Evolutionary conservation across 805 yeast genomes (phyloP).

Genomic region (Lachancea fermentati): DNA sequence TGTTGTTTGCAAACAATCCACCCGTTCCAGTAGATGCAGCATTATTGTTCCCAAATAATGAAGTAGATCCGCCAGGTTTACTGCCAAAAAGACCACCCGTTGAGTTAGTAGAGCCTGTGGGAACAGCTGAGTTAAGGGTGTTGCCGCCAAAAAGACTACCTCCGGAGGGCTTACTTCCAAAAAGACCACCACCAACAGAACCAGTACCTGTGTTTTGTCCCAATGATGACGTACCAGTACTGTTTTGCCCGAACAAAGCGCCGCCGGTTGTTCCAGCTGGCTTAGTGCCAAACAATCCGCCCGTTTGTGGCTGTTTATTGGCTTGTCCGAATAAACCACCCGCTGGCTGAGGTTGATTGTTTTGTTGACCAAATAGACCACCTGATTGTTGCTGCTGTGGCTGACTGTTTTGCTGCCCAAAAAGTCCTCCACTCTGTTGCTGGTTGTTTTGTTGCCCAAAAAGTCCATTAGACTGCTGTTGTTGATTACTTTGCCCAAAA

Average conservation of each 20-base stretch:
- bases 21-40: slow-evolving; percentile 9
- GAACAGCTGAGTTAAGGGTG: slow-evolving; percentile 12
- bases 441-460: slow-evolving; percentile 3
- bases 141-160: slow-evolving; percentile 9
- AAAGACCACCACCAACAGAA: slow-evolving; percentile 13
- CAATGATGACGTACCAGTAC: slow-evolving; percentile 4
- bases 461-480: slow-evolving; percentile 1
- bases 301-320: slow-evolving; percentile 13
- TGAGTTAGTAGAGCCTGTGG: slow-evolving; percentile 11
- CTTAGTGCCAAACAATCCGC: slow-evolving; percentile 30
- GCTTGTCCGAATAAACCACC: slow-evolving; percentile 10
- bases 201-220: background rate
- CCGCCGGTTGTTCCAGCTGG: slow-evolving; percentile 9
- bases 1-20: slow-evolving; percentile 20
- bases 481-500: slow-evolving; percentile 21
- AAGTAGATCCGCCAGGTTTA: slow-evolving; percentile 13
- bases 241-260: slow-evolving; percentile 26
- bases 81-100: slow-evolving; percentile 30
- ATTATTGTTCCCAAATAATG: slow-evolving; percentile 26
- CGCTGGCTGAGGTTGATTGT: slow-evolving; percentile 4
- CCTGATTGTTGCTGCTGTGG: slow-evolving; percentile 3
- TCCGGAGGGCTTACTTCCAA: slow-evolving; percentile 13
- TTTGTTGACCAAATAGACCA: slow-evolving; percentile 7
- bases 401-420: slow-evolving; percentile 11
- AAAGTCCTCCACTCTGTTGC: slow-evolving; percentile 31